phyloP scores from a whole-genome alignment of 2,329 filamentous ascomycete species.

The Phoma sp. region DNA sequence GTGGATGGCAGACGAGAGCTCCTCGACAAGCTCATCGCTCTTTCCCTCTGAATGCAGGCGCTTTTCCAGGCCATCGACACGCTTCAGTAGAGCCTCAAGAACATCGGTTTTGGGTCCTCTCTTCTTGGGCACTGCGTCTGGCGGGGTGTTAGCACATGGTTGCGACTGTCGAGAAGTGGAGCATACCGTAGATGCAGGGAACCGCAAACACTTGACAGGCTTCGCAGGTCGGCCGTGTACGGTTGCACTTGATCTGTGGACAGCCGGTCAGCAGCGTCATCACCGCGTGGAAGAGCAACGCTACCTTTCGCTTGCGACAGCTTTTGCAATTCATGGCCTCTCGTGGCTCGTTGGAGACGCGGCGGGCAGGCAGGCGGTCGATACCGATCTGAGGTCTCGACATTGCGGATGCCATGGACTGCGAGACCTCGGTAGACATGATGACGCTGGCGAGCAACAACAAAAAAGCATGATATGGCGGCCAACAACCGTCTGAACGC shows the following conservation, averaged over 20 bases:
- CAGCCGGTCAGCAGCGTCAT: constrained; percentile 23
- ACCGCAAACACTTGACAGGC: constrained; percentile 90
- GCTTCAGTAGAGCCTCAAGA: constrained; percentile 80
- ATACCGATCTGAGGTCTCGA: constrained; percentile 81
- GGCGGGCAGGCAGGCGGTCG: constrained; percentile 75
- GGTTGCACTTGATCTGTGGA: constrained; percentile 86
- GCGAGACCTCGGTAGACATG: constrained; percentile 44
- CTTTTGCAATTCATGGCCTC: constrained; percentile 98
- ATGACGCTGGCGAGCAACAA: constrained; percentile 27
- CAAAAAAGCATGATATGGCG: constrained; percentile 46
- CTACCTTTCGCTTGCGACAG: constrained; percentile 88
- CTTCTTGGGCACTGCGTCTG: constrained; percentile 89
- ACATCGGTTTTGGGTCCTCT: constrained; percentile 90
- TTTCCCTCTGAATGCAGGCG: constrained; percentile 68
- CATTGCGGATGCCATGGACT: constrained; percentile 57
- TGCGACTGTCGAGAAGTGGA: constrained; percentile 13
- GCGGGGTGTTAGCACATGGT: constrained; percentile 22
- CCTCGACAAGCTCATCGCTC: constrained; percentile 50
- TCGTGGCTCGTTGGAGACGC: constrained; percentile 76
- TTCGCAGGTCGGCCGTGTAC: constrained; percentile 82
- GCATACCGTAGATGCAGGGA: constrained; percentile 82
- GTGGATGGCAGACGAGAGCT: constrained; percentile 32
- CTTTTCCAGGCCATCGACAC: constrained; percentile 85
- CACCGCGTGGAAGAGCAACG: neutral
- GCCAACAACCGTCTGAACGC: constrained; percentile 20